Conservation (phyloP, 2,329 filamentous ascomycete genomes). For the Pseudogymnoascus sp. region DNA sequence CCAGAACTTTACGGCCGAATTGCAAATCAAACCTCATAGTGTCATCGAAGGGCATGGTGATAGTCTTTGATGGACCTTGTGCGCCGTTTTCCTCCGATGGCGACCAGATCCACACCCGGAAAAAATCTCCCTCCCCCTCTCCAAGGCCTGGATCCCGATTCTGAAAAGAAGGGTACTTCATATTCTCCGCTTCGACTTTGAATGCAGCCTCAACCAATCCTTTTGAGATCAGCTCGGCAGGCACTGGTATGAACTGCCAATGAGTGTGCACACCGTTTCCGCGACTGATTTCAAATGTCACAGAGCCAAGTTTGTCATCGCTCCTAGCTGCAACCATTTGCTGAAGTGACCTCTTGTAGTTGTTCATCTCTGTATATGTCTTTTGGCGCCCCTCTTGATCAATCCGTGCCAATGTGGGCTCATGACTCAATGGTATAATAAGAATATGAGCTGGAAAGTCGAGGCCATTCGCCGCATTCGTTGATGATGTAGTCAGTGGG, state of each 20-base stretch:
- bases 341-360: conserved; percentile 69
- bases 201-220: conserved; percentile 83
- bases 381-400: conserved; percentile 42
- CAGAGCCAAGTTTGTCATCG: conserved; percentile 58
- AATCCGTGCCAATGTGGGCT: conserved; percentile 64
- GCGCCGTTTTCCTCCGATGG: conserved; percentile 34
- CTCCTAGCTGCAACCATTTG: conserved; percentile 59
- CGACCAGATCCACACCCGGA: conserved; percentile 74
- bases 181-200: conserved; percentile 76
- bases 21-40: conserved; percentile 79
- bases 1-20: conserved; percentile 79
- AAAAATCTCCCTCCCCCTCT: conserved; percentile 57
- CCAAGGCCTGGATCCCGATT: conserved; percentile 42
- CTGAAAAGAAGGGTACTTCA: conserved; percentile 44
- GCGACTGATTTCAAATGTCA: conserved; percentile 90
- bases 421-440: conserved; percentile 80
- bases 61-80: conserved; percentile 46
- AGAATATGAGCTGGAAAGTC: conserved; percentile 78
- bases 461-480: conserved; percentile 56
- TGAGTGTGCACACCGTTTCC: conserved; percentile 76
- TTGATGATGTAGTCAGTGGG: conserved; percentile 63
- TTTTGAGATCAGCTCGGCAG: conserved; percentile 55
- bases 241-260: conserved; percentile 84
- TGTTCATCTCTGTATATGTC: conserved; percentile 72
- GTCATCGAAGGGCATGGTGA: conserved; percentile 65